Base-by-base conservation (phyloP, 805 yeast species). In the Nadsonia fulvescens region DNA sequence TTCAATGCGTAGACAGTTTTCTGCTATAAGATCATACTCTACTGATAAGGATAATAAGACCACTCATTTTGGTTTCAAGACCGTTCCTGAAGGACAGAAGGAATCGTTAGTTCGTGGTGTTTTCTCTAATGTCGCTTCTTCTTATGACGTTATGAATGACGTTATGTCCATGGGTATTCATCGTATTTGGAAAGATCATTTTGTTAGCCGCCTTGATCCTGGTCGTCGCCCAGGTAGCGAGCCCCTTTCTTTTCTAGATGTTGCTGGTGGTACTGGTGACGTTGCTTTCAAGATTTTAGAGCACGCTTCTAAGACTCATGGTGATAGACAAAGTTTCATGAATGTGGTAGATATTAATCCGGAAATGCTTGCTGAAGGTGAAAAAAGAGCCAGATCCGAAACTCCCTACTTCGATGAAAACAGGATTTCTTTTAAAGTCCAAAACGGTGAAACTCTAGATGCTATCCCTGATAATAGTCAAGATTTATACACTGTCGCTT, bases 221-320 rank as follows among this genome's bases (percentile, higher is more conserved):
- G 98, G 98, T 17, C 70, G 69, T 58, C 66, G 96, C 44, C 86
- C 93, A 4, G 91, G 86, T 23, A 65, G 69, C 8, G 66, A 72
- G 37, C 93, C 94, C 3, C 57, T 89, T 40, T 67, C 71, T 32
- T 86, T 89, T 44, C 61, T 89, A 36, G 98, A 89, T 51, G 96
- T 89, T 31, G 98, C 98, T 14, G 98, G 98, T 32, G 98, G 98
- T 13, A 81, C 96, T 7, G 98, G 98, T 24, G 98, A 89, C 46
- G 86, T 89, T 51, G 98, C 98, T 1, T 81, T 81, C 53, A 91
- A 98, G 3, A 62, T 89, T 35, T 58, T 89, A 34, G 93, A 82
- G 42, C 93, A 89, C 51, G 96, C 96, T 6, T 70, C 73, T 36
- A 52, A 58, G 20, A 66, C 70, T 35, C 79, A 70, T 45, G 72